These are phyloP conservation scores for Rhodotorula diobovata DNA, from an alignment of 768 basidiomycete genomes.

Conservation along the genomic window DNA sequence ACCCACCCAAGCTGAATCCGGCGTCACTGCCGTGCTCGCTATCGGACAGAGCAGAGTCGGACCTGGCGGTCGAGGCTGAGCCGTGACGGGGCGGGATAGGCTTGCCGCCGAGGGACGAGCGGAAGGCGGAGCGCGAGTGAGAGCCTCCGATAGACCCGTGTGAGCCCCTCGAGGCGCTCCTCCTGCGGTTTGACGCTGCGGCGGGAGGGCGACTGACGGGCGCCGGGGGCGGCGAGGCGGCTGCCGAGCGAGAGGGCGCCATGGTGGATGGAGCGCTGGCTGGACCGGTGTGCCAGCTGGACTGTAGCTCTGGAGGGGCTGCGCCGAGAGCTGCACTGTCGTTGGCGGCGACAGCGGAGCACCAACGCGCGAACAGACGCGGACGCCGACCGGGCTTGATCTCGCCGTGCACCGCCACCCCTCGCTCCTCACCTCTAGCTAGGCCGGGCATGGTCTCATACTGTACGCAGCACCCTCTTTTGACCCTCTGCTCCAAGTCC, in stretches of 20 bases:
- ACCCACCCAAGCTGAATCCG: background rate
- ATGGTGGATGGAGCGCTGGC: background rate
- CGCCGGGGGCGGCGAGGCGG: background rate
- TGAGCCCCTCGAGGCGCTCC: constrained; percentile 2
- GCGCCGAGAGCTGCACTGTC: background rate
- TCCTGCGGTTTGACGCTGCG: background rate
- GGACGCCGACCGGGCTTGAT: background rate
- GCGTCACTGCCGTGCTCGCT: constrained; percentile 4
- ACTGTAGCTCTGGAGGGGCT: background rate
- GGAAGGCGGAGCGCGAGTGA: background rate
- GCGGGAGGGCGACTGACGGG: background rate
- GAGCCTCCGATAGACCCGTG: background rate
- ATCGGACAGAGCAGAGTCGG: constrained; percentile 8
- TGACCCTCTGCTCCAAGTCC: background rate
- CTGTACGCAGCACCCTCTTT: constrained; percentile 8
- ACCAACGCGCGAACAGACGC: background rate
- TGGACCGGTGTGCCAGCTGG: no score
- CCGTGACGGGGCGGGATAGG: constrained; percentile 2
- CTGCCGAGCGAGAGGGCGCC: background rate
- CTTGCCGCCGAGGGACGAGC: constrained; percentile 27
- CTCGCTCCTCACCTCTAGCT: background rate
- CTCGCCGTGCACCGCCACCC: no score
- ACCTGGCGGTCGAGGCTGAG: background rate
- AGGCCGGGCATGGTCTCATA: constrained; percentile 29
- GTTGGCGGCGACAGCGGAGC: no score